Conservation (phyloP, 2,329 filamentous ascomycete genomes). For the Pseudocercospora fuligena region DNA sequence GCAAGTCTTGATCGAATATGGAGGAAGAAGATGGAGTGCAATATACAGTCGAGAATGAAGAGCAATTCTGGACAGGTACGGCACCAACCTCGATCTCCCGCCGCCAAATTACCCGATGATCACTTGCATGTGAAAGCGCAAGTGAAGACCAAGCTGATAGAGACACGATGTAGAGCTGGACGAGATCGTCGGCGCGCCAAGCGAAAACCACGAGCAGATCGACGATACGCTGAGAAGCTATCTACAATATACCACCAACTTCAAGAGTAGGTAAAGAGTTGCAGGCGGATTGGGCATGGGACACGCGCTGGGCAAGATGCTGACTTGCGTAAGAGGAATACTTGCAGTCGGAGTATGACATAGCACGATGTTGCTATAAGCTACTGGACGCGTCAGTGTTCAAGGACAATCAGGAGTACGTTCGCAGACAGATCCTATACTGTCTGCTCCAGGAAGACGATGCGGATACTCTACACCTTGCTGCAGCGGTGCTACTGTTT, state of each 20-base stretch:
- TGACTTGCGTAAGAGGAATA: constrained; percentile 62
- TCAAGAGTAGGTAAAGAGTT: constrained; percentile 59
- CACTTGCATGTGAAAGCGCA: constrained; percentile 8
- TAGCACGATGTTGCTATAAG: constrained; percentile 78
- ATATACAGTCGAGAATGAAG: constrained; percentile 74
- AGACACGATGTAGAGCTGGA: constrained; percentile 62
- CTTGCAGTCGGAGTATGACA: constrained; percentile 75
- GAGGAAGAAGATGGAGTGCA: constrained; percentile 62
- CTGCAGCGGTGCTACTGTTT: constrained; percentile 81
- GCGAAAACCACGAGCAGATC: constrained; percentile 68
- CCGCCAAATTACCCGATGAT: neutral
- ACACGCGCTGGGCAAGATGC: constrained; percentile 8
- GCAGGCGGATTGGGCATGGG: constrained; percentile 1
- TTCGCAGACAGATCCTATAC: constrained; percentile 90
- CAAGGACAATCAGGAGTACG: constrained; percentile 75
- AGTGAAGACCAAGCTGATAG: constrained; percentile 23
- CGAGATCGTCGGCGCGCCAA: constrained; percentile 60
- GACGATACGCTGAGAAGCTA: constrained; percentile 87
- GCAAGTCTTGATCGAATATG: constrained; percentile 47
- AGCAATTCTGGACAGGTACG: constrained; percentile 87
- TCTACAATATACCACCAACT: constrained; percentile 75
- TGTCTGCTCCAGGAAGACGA: constrained; percentile 89
- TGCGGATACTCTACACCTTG: constrained; percentile 75
- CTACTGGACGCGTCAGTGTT: constrained; percentile 80
- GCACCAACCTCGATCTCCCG: constrained; percentile 4